Percentiles rank a stretch among this genome's conserved stretches.
These are phyloP conservation scores for Neolentinus lepideus DNA, from an alignment of 1,284 basidiomycete species.

Conservation along the genomic window DNA sequence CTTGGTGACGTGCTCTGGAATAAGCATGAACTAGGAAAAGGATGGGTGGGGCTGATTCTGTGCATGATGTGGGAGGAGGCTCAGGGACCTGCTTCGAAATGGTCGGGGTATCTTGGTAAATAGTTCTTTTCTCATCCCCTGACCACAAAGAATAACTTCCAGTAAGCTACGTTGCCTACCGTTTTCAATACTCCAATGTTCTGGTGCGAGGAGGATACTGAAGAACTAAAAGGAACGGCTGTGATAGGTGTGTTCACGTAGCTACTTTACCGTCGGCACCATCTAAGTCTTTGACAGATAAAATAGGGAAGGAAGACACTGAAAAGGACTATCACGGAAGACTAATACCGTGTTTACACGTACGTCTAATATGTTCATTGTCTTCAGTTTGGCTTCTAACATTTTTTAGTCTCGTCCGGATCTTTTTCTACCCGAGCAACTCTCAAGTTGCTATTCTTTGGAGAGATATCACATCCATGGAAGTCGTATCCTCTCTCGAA, in stretches of 20 bases:
- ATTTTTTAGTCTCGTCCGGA: conserved; percentile 53
- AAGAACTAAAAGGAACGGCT: conserved; percentile 78
- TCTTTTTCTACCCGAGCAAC: conserved; percentile 52
- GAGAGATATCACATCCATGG: conserved; percentile 87
- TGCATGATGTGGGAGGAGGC: conserved; percentile 94
- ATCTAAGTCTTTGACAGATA: conserved; percentile 41
- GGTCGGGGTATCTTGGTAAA: conserved; percentile 67
- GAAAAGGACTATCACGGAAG: conserved; percentile 69
- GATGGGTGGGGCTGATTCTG: conserved; percentile 87
- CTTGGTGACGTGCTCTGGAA: conserved; percentile 62
- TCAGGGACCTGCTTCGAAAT: conserved; percentile 48
- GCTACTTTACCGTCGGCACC: conserved; percentile 4
- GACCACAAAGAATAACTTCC: background rate
- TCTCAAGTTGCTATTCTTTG: conserved; percentile 57
- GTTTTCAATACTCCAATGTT: conserved; percentile 93
- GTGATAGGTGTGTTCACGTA: conserved; percentile 63
- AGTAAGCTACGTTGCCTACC: conserved; percentile 54
- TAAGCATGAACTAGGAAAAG: conserved; percentile 46
- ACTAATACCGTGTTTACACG: conserved; percentile 61
- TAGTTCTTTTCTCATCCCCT: conserved; percentile 6
- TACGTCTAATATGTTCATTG: conserved; percentile 24
- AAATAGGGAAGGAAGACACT: conserved; percentile 83
- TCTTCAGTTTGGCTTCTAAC: background rate
- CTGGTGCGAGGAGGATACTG: conserved; percentile 73
- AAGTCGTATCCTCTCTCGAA: conserved; percentile 88